Base-by-base conservation (phyloP, 148 eudicot species). In the Hydrangea macrophylla region DNA sequence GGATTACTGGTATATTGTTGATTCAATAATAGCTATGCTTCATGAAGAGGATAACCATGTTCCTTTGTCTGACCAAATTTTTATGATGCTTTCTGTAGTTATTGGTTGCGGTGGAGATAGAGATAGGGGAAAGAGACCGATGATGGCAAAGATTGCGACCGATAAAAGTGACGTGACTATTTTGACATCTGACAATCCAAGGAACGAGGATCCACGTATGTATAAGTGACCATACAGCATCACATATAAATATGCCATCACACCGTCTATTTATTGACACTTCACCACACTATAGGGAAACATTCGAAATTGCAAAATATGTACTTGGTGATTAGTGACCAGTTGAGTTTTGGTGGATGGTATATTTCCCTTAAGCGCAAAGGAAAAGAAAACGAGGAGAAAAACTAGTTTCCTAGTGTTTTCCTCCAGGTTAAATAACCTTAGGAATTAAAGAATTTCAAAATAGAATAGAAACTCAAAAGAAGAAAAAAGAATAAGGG, bases 131-230 rank as follows among this genome's bases (percentile, higher is more conserved):
- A 94, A 94, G 83, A 85, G 99, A 75, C 99, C 99, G 11, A 28
- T 87, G 83, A 85, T 94, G 91, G 73, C 99, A 9, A 94, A 94
- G 80, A 84, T 94, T 60, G 89, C 97, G 5, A 94, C 97, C 40
- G 93, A 90, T 28, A 94, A 94, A 81, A 94, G 99, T 76, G 96
- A 94, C 44, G 91, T 91, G 55, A 94, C 99, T 42, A 78, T 94
- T 80, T 66, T 94, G 82, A 94, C 99, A 64, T 88, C 99, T 23
- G 99, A 94, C 82, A 94, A 90, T 79, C 96, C 97, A 32, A 82
- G 78, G 71, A 88, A 64, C n/a, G 99, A 94, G 77, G 99, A 94
- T 82, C 93, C 97, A 75, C 78, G 99, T 94, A 83, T 69, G 99
- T 85, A 68, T 44, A 9, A 9, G 31, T 9, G 64, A 25, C 64